phyloP scores from a whole-genome alignment of 805 yeast genomes.

The Candida khao-thaluensis region DNA sequence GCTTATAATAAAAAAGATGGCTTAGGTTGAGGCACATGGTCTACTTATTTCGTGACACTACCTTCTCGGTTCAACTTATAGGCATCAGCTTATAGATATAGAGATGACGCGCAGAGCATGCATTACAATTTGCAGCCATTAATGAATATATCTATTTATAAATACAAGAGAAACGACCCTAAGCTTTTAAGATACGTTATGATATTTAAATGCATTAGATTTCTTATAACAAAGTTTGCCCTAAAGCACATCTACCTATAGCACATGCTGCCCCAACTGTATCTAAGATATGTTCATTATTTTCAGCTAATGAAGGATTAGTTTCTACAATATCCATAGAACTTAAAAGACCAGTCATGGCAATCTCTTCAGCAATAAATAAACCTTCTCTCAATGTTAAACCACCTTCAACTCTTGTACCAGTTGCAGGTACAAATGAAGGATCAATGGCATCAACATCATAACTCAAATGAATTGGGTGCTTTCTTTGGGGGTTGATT shows the following conservation, averaged over 20 bases:
- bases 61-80: too few relatives aligned
- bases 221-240: conserved; percentile 69
- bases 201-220: too few relatives aligned
- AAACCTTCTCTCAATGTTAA: conserved; percentile 91
- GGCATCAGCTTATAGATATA: too few relatives aligned
- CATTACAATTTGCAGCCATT: too few relatives aligned
- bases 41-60: too few relatives aligned
- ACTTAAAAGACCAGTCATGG: conserved; percentile 82
- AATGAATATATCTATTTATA: too few relatives aligned
- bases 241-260: conserved; percentile 89
- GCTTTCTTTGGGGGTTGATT: conserved; percentile 64
- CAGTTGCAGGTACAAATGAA: conserved; percentile 91
- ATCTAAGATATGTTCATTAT: conserved; percentile 71
- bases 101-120: too few relatives aligned
- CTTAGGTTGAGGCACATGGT: too few relatives aligned
- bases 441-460: conserved; percentile 99
- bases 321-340: conserved; percentile 93
- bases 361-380: conserved; percentile 87
- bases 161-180: too few relatives aligned
- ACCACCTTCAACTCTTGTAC: conserved; percentile 97
- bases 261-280: conserved; percentile 91
- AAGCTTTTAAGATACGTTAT: too few relatives aligned
- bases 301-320: conserved; percentile 83
- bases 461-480: conserved; percentile 85
- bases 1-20: background rate